Conservation (phyloP, 1,139 yeast species). For the Sugiyamaella paludigena region DNA sequence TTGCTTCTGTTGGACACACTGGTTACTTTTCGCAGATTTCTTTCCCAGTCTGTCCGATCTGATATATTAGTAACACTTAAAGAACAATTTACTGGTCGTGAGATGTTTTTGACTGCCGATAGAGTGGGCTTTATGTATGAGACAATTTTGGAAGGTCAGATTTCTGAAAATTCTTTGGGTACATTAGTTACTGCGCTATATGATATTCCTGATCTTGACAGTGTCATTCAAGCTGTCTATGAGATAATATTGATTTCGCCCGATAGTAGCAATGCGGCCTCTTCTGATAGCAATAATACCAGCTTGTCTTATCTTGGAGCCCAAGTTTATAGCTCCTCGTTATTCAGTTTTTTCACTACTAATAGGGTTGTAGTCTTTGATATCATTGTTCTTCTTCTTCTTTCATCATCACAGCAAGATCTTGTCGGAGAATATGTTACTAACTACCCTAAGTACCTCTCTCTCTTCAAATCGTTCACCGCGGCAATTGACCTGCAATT, state of each 20-base stretch:
- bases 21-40: conserved; percentile 18
- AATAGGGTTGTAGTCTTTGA: conserved; percentile 23
- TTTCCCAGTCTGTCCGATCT: conserved; percentile 17
- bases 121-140: conserved; percentile 23
- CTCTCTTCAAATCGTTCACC: conserved; percentile 20
- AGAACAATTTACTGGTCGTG: conserved; percentile 20
- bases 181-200: conserved; percentile 23
- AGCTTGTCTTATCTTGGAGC: conserved; percentile 23
- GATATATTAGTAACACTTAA: conserved; percentile 18
- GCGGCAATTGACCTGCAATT: conserved; percentile 17
- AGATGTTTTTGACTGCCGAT: conserved; percentile 24
- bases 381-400: conserved; percentile 23
- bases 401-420: conserved; percentile 24
- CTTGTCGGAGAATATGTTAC: conserved; percentile 23
- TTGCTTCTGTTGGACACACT: conserved; percentile 23
- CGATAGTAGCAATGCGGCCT: neutral
- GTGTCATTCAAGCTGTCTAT: conserved; percentile 11
- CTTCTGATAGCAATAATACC: neutral
- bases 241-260: neutral
- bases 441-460: conserved; percentile 20
- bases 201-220: conserved; percentile 24
- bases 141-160: conserved; percentile 18
- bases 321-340: conserved; percentile 18
- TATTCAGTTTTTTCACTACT: conserved; percentile 22
- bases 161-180: conserved; percentile 23